Base-by-base conservation (phyloP, 192 early-diverging fungal genomes). In the Physocladia obscura region DNA sequence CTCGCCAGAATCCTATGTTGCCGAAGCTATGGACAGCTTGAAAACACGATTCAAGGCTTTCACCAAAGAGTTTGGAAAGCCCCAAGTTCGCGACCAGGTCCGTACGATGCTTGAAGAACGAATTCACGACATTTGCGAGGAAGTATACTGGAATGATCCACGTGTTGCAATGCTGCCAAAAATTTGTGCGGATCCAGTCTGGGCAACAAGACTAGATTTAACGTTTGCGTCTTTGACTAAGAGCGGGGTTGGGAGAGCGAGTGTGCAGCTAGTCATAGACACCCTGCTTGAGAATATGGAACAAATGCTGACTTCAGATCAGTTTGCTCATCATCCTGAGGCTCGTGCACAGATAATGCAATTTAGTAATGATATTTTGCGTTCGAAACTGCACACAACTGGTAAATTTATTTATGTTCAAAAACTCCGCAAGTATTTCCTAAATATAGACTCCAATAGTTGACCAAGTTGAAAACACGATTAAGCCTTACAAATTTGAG, bases 401-500 rank as follows among this genome's bases (percentile, higher is more conserved):
- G 65, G 65, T 68, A 5, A 27, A 37, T 38, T 11, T 56, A 15
- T 30, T 68, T 31, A 56, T 40, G 24, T 21, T 54, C 34, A 29
- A 11, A 59, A 1, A 35, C 40, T n/a, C 8, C 40, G 8, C n/a
- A 44, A 13, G 8, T 44, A 8, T 44, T 8, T 15, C 24, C 8
- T 11, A 19, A 24, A 15, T 54, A n/a, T n/a, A 58, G 4, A 27
- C 15, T 51, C 17, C 32, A 50, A 49, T 95, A 4, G 88, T 94
- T 8, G 97, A 97, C 73, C 95, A 97, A 79, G 97, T 98, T 5
- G 97, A 98, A 67, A 98, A 97, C 81, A 97, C 94, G 1, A 95
- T 98, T 78, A 98, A 98, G 77, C 97, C 95, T 17, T 96, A 92
- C 84, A 98, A 98, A 81, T 95, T 94, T 67, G 96, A 98, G 79